Conservation (phyloP, 306 rosid species). For the Nissolia schottii region DNA sequence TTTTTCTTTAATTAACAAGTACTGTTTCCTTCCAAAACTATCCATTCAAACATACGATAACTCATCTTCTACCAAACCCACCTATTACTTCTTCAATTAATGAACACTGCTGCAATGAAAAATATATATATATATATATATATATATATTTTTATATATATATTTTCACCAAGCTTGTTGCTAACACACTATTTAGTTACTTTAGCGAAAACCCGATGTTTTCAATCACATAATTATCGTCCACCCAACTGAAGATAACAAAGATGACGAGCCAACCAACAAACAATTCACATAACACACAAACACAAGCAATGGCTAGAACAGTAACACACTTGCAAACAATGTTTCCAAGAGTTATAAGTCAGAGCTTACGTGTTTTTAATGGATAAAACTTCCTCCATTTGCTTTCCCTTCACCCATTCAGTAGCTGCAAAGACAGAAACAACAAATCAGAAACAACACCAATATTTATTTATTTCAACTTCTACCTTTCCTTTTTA, state of each 20-base stretch:
- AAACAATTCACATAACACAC: neutral
- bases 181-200: neutral
- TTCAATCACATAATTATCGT: neutral
- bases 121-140: too few relatives aligned
- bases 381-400: slow-evolving; percentile 84
- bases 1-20: neutral
- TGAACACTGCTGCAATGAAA: neutral
- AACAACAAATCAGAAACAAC: slow-evolving; percentile 18
- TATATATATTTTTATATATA: too few relatives aligned
- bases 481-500: neutral
- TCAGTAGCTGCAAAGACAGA: slow-evolving; percentile 75
- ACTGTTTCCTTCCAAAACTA: neutral
- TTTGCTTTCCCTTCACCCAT: slow-evolving; percentile 90
- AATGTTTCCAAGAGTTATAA: neutral
- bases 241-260: neutral
- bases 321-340: neutral
- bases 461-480: neutral
- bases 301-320: neutral
- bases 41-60: neutral
- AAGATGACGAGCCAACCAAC: neutral
- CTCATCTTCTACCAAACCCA: neutral
- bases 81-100: neutral
- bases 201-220: neutral
- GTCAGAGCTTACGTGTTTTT: slow-evolving; percentile 62
- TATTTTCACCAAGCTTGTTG: neutral